phyloP scores from a whole-genome alignment of 345 rosid species.

The Turritis glabra region DNA sequence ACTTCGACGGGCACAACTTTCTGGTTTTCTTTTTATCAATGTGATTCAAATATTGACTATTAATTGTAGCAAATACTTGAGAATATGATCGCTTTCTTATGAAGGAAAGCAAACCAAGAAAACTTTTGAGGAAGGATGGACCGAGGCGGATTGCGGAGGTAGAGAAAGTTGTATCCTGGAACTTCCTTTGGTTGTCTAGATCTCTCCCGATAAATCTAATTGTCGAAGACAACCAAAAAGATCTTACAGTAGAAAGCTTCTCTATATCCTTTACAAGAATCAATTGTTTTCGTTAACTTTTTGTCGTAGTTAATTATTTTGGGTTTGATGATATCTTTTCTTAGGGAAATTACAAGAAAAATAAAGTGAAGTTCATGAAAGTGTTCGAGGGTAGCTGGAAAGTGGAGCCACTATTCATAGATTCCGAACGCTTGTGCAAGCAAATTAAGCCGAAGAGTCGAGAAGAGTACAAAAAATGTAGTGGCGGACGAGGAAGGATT shows the following conservation, averaged over 20 bases:
- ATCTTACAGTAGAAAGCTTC: neutral
- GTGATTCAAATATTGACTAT: neutral
- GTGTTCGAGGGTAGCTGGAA: neutral
- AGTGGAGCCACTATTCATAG: neutral
- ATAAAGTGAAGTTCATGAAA: neutral
- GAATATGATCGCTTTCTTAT: neutral
- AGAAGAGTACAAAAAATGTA: slow-evolving; percentile 60
- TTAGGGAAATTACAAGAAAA: neutral
- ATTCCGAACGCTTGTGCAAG: slow-evolving; percentile 7
- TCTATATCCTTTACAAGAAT: neutral
- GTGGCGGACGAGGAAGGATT: slow-evolving; percentile 65
- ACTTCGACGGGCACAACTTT: neutral
- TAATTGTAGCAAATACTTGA: neutral
- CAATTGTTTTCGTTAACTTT: neutral
- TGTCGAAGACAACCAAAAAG: neutral
- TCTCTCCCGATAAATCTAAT: neutral
- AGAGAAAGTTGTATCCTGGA: neutral
- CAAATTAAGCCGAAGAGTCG: neutral
- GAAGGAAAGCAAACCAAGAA: slow-evolving; percentile 10
- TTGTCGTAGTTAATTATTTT: neutral
- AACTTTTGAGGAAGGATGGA: slow-evolving; percentile 10
- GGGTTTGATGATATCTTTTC: neutral
- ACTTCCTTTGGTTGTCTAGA: neutral
- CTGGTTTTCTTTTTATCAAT: neutral
- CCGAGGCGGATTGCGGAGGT: neutral